phyloP scores from a whole-genome alignment of 2,329 filamentous ascomycete genomes.

The Diaporthe ilicicola region DNA sequence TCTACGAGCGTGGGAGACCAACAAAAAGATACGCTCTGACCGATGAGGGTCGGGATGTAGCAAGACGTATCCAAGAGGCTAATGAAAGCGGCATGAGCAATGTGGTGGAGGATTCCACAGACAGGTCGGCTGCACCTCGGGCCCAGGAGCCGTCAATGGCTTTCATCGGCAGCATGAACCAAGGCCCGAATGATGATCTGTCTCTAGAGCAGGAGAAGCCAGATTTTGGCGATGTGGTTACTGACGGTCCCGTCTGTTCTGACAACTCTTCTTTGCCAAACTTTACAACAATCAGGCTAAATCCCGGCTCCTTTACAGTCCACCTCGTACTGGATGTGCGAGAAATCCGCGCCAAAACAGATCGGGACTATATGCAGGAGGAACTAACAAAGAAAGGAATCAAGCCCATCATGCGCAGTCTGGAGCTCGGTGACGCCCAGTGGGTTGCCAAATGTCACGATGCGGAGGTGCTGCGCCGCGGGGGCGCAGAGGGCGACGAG shows the following conservation, averaged over 20 bases:
- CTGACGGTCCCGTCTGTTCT: conserved; percentile 45
- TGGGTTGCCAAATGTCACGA: conserved; percentile 82
- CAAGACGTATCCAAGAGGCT: conserved; percentile 67
- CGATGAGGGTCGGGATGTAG: conserved; percentile 81
- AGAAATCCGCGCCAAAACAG: conserved; percentile 76
- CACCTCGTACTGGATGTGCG: conserved; percentile 78
- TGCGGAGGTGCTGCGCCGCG: conserved; percentile 59
- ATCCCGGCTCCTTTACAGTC: conserved; percentile 74
- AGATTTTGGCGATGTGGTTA: conserved; percentile 50
- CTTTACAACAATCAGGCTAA: conserved; percentile 68
- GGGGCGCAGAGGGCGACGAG: conserved; percentile 72
- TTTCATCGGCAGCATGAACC: not conserved
- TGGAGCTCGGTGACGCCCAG: conserved; percentile 79
- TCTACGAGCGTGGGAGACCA: conserved; percentile 75
- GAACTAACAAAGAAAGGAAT: conserved; percentile 74
- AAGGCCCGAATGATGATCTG: conserved; percentile 31
- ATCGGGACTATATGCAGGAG: conserved; percentile 80
- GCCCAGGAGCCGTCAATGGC: not conserved
- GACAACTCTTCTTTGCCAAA: conserved; percentile 47
- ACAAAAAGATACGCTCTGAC: conserved; percentile 74
- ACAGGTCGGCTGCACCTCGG: not conserved
- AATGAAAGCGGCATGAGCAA: conserved; percentile 22
- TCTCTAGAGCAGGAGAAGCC: conserved; percentile 36
- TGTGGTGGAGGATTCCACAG: not conserved
- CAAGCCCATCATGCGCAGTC: conserved; percentile 69